These are phyloP conservation scores for Porodaedalea pini DNA, from an alignment of 1,284 basidiomycete species.

Conservation along the genomic window DNA sequence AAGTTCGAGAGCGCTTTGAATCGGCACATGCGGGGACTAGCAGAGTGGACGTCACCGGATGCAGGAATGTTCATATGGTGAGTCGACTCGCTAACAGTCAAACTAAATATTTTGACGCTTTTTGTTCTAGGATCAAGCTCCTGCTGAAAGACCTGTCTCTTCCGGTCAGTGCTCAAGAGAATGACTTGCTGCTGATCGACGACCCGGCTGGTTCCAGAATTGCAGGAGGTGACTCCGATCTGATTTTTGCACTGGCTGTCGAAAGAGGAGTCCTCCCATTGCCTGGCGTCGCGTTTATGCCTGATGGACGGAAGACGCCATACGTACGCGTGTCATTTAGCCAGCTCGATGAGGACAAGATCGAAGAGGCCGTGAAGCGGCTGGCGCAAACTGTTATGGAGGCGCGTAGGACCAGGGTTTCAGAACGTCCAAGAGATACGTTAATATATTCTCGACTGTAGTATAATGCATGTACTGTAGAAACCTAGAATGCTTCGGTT, in stretches of 20 bases:
- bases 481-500: no score
- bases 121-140: slow-evolving; percentile 61
- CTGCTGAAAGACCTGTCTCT: slow-evolving; percentile 33
- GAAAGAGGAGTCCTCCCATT: slow-evolving; percentile 84
- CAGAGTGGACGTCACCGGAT: slow-evolving; percentile 80
- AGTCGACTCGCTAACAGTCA: slow-evolving; percentile 26
- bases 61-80: slow-evolving; percentile 92
- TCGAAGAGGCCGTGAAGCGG: slow-evolving; percentile 72
- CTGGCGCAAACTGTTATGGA: slow-evolving; percentile 60
- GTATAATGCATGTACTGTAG: no score
- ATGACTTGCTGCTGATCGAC: no score
- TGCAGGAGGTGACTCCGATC: slow-evolving; percentile 62
- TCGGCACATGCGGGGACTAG: slow-evolving; percentile 71
- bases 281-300: slow-evolving; percentile 78
- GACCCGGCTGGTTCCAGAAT: no score
- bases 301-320: slow-evolving; percentile 60
- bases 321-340: slow-evolving; percentile 83
- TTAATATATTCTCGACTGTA: no score
- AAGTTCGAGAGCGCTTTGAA: slow-evolving; percentile 76
- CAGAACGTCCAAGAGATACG: no score
- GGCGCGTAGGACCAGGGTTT: slow-evolving; percentile 29
- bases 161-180: slow-evolving; percentile 31
- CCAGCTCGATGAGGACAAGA: slow-evolving; percentile 62
- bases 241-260: slow-evolving; percentile 77
- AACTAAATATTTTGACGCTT: not conserved